These are phyloP conservation scores for Cantharellus anzutake DNA, from an alignment of 768 basidiomycete species.

Conservation along the genomic window DNA sequence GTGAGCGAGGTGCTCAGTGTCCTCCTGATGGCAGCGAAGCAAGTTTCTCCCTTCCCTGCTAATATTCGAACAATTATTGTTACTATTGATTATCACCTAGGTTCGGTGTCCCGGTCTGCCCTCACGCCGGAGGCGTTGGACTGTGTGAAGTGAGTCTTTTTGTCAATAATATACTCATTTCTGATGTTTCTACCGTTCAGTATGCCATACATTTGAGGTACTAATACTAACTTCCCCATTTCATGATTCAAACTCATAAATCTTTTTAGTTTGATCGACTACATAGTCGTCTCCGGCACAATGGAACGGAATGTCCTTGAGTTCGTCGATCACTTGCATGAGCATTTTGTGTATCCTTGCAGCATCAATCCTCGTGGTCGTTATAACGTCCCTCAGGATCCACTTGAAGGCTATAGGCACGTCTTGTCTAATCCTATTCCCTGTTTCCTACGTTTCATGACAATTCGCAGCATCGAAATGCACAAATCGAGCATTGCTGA, in stretches of 20 bases:
- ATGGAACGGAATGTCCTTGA: conserved; percentile 93
- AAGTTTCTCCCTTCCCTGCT: conserved; percentile 11
- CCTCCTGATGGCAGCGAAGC: conserved; percentile 80
- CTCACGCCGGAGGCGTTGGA: conserved; percentile 89
- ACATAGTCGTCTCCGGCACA: conserved; percentile 73
- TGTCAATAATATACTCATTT: conserved; percentile 1
- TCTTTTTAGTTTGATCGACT: conserved; percentile 63
- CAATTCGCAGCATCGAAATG: conserved; percentile 63
- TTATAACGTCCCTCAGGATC: conserved; percentile 68
- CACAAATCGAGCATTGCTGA: conserved; percentile 57
- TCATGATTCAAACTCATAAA: neutral
- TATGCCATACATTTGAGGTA: conserved; percentile 9
- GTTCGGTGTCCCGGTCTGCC: conserved; percentile 73
- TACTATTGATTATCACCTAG: conserved; percentile 18
- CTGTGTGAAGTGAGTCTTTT: conserved; percentile 44
- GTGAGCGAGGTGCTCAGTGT: conserved; percentile 88
- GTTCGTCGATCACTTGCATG: conserved; percentile 80
- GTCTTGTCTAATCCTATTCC: conserved; percentile 7
- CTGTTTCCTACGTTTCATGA: neutral
- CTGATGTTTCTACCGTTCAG: neutral
- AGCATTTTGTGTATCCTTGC: conserved; percentile 78
- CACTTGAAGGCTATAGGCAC: conserved; percentile 63
- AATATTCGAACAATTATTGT: neutral
- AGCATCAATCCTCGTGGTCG: conserved; percentile 71
- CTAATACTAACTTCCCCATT: neutral